Base-by-base conservation (phyloP, 176 grass and related monocot species). In the Poa annua region DNA sequence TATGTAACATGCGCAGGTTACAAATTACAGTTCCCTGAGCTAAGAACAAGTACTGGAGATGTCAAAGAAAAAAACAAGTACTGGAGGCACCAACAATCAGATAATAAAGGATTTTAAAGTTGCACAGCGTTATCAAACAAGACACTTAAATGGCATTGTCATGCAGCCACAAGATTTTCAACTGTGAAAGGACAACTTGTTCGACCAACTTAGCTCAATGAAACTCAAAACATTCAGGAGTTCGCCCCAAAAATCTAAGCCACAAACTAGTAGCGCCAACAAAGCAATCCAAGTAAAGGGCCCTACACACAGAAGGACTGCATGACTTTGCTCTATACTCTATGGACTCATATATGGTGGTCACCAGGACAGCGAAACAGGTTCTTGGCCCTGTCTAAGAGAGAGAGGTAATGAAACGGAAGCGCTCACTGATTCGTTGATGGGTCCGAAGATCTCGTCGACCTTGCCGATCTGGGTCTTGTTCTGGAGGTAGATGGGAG, bases 361-460 rank as follows among this genome's bases (percentile, higher is more conserved):
- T 8, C 29, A 21, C 7, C 32, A n/a, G 3, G 8, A 52, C 53
- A 21, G 71, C 5, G 7, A 51, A 80, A 7, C 69, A 76, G 16
- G 44, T 25, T 26, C 5, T 16, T 29, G 3, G 2, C 15, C n/a
- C 11, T 19, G 41, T 20, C 29, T 8, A 0, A 5, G 1, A 7
- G 7, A 12, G 2, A 10, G 11, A 12, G 33, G 44, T 20, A 24
- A 33, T 33, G 17, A 57, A 44, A 68, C 41, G 71, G 49, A 55
- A 47, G 6, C 24, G 35, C 91, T 93, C 60, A 99, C 96, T 15
- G 96, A 91, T 96, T 99, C 96, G 39, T 99, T 99, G 74, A 96
- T 99, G 76, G 96, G 96, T 8, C 96, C 93, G 81, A 96, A 99
- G 70, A 99, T 99, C 78, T 99, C 96, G 74, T 99, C 96, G 42